Percentiles rank a stretch among this genome's conserved stretches.
phyloP scores from a whole-genome alignment of 106 monocot species.

The Dioscorea dumetorum region DNA sequence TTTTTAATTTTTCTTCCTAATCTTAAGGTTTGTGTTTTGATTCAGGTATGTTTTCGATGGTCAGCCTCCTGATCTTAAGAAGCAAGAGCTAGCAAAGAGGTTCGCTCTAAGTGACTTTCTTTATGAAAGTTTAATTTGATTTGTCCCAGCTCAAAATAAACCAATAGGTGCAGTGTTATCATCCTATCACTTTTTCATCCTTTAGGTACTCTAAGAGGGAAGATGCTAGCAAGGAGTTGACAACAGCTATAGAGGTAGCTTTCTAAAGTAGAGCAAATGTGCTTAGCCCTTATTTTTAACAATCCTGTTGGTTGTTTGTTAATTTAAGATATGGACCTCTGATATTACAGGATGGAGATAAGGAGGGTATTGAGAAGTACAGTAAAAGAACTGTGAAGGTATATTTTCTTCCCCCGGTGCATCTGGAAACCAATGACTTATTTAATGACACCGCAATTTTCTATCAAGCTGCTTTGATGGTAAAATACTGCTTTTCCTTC shows the following conservation, averaged over 20 bases:
- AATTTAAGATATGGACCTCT: not conserved
- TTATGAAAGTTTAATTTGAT: not conserved
- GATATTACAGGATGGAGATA: conserved; percentile 66
- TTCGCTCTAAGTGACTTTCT: not conserved
- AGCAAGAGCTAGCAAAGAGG: conserved; percentile 96
- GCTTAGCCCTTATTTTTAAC: too few species aligned
- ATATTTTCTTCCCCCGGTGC: not conserved
- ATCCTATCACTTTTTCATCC: not conserved
- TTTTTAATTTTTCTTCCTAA: not conserved
- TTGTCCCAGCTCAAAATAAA: not conserved
- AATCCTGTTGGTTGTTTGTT: too few species aligned
- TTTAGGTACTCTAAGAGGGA: conserved; percentile 77
- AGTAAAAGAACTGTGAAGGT: conserved; percentile 99
- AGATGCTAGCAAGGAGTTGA: conserved; percentile 72
- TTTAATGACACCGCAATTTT: too few species aligned
- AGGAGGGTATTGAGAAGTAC: conserved; percentile 85
- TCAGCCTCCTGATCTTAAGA: conserved; percentile 92
- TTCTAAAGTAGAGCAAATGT: too few species aligned
- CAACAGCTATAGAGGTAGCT: conserved; percentile 73
- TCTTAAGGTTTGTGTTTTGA: conserved; percentile 2
- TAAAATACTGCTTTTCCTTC: too few species aligned
- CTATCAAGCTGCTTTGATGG: too few species aligned
- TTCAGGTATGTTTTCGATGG: conserved; percentile 97
- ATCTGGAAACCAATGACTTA: too few species aligned
- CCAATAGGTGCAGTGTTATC: not conserved